Base-by-base conservation (phyloP, 2,329 filamentous ascomycete genomes). In the Cladosporium oxysporum region DNA sequence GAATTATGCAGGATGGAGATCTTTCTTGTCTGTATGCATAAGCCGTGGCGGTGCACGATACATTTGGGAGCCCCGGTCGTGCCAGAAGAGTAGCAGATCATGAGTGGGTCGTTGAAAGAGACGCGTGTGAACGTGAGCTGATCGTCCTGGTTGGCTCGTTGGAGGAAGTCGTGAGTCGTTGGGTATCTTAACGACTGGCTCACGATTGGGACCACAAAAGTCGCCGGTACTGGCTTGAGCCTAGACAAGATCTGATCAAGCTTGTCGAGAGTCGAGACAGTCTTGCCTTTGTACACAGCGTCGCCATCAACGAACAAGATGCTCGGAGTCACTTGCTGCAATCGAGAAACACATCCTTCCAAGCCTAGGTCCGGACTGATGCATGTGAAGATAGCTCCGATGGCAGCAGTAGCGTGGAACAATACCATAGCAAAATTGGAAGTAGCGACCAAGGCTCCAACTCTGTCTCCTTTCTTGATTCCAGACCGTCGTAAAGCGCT, bases 11-110 rank as follows among this genome's bases (percentile, higher is more conserved):
- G 73, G 26, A 76, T 69, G 3, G 78, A 75, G 57, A 80, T 77
- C 67, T 83, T 83, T 64, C 80, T 79, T 50, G 80, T 74, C 58
- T 82, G 79, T 1, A 83, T 67, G 61, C 82, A 76, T 18, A 79
- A 74, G 6, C 80, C 77, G 68, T 82, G 79, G 10, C 76, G 77
- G 65, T 82, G 81, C 31, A 83, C 80, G 6, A 82, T 78, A 67
- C 79, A 82, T 69, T 80, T 80, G 5, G 78, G 78, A 7, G 75
- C 71, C 0, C 78, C 79, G 1, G 77, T 79, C 2, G 79, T 81
- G 0, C 80, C 81, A 29, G 74, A 77, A 4, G 75, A 77, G 69
- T 82, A 83, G 21, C 81, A 75, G 44, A 83, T 82, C 66, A 80
- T 75, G 5, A 82, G 70, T 1, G 81, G 80, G 55, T 79, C 72